Percentiles rank a stretch among this genome's conserved stretches.
These are phyloP conservation scores for Phytophthora kernoviae DNA, from an alignment of 352 stramenopile species.

Conservation along the genomic window DNA sequence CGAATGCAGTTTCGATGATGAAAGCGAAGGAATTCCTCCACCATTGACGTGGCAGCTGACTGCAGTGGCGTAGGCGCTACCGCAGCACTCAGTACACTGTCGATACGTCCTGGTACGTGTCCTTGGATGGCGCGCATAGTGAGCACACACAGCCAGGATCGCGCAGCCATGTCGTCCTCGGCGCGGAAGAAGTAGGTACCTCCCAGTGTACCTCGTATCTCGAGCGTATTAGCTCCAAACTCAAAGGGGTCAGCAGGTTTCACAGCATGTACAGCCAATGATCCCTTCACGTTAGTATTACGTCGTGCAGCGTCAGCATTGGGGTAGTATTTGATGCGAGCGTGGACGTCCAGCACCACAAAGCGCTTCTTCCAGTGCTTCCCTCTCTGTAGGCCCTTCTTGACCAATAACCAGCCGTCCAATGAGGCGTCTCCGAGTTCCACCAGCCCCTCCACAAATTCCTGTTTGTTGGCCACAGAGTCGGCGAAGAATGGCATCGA, in stretches of 20 bases:
- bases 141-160: constrained; percentile 82
- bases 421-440: constrained; percentile 71
- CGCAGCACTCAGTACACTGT: constrained; percentile 51
- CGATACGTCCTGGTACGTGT: constrained; percentile 67
- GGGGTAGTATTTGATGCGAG: constrained; percentile 79
- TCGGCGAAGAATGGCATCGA: constrained; percentile 80
- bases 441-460: constrained; percentile 73
- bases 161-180: constrained; percentile 76
- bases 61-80: constrained; percentile 22
- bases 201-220: constrained; percentile 74
- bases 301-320: constrained; percentile 78
- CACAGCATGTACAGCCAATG: constrained; percentile 74
- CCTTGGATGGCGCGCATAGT: constrained; percentile 84
- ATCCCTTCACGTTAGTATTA: constrained; percentile 82
- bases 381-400: constrained; percentile 69
- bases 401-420: constrained; percentile 82
- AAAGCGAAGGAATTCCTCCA: neutral
- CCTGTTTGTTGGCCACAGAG: constrained; percentile 70
- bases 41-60: constrained; percentile 6
- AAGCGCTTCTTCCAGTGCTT: constrained; percentile 89
- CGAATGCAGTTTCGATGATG: constrained; percentile 24
- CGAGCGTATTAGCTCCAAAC: constrained; percentile 77
- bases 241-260: constrained; percentile 75
- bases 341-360: constrained; percentile 75
- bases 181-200: constrained; percentile 85